Base-by-base conservation (phyloP, 2,329 filamentous ascomycete genomes). In the Fusarium tuaranense region DNA sequence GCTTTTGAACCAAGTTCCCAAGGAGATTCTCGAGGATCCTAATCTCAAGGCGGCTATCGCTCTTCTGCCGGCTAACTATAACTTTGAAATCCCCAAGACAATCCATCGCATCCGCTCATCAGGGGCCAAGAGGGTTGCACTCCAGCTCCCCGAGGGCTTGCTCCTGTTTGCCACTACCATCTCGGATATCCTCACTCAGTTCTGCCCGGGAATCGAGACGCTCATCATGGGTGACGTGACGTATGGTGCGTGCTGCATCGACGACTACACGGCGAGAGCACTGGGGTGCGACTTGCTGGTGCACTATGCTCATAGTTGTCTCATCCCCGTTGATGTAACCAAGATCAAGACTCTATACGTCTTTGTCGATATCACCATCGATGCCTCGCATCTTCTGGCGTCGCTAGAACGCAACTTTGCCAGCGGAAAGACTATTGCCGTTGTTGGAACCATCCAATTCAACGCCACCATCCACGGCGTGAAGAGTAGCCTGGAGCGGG, bases 141-240 rank as follows among this genome's bases (percentile, higher is more conserved):
- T 99, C n/a, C 97, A 99, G 83, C 97, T 99, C 88, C 97, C 97
- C 7, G 97, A 99, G 83, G 97, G 97, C 1, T 89, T 99, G 2
- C 90, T 99, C 32, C 87, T 99, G 67, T 99, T 99, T 82, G 97
- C 97, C 25, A 98, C 97, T 30, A 99, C 97, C 39, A 96, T 99
- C 76, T 98, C 97, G 5, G 97, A 99, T 81, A 98, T 99, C 78
- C 87, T 99, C 58, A 94, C 94, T 1, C 93, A 95, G 81, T 99
- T 99, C 86, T 99, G 97, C 80, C 93, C 95, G 0, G 95, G 94
- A 2, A 93, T 93, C 46, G 94, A 97, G 82, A 98, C 96, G 2
- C 88, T 98, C 64, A 99, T 99, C 82, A 99, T 99, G 97, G 97
- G 97, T 71, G 97, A 99, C 82, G 97, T 99, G 51, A 99, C 97